Evolutionary conservation across 2,329 filamentous ascomycete genomes (phyloP).

Genomic region (Alternaria longipes): DNA sequence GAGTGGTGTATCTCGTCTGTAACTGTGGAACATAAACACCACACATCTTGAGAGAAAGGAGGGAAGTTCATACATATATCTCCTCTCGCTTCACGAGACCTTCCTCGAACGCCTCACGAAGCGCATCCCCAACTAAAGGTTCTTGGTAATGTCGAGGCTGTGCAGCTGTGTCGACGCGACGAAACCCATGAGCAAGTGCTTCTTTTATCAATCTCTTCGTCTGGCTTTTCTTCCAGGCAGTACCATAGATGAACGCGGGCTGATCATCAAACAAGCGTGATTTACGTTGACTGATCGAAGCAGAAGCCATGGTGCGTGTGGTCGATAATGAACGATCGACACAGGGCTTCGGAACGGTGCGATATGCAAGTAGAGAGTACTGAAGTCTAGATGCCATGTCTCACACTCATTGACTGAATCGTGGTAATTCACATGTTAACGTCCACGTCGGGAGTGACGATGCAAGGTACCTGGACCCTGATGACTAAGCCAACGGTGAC

Average conservation of each 20-base stretch:
- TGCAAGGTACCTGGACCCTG: constrained; percentile 3
- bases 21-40: constrained; percentile 57
- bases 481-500: constrained; percentile 21
- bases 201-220: constrained; percentile 73
- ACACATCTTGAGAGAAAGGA: too few species aligned
- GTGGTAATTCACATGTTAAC: background rate
- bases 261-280: constrained; percentile 29
- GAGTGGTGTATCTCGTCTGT: constrained; percentile 84
- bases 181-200: constrained; percentile 75
- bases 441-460: background rate
- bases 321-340: background rate
- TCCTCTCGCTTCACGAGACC: constrained; percentile 67
- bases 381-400: background rate
- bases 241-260: constrained; percentile 73
- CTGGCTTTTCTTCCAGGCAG: constrained; percentile 82
- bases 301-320: constrained; percentile 31
- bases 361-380: background rate
- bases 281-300: constrained; percentile 9
- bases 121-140: constrained; percentile 71
- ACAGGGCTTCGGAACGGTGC: too few species aligned
- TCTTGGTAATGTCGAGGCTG: constrained; percentile 84
- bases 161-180: constrained; percentile 78
- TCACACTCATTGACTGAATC: too few species aligned
- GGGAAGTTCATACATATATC: constrained; percentile 65
- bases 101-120: constrained; percentile 68